Conservation (phyloP, 257 asterid species). For the Asclepias syriaca region DNA sequence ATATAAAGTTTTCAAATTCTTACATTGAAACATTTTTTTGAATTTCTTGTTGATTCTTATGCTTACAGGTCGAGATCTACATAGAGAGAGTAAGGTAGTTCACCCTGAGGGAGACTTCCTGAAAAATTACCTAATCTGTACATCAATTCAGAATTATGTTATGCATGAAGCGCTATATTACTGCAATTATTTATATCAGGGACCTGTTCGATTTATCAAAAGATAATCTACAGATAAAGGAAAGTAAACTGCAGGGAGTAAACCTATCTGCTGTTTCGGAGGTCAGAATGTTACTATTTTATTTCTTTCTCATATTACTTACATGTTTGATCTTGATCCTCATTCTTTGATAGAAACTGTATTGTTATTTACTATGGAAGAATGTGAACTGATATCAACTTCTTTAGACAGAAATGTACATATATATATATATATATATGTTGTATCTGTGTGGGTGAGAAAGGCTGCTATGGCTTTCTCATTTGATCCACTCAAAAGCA, state of each 20-base stretch:
- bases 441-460: neutral
- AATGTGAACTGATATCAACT: neutral
- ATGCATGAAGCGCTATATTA: neutral
- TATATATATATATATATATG: too few relatives aligned
- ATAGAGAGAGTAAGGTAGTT: conserved; percentile 88
- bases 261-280: conserved; percentile 66
- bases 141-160: neutral
- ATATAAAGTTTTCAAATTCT: neutral
- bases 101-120: conserved; percentile 10
- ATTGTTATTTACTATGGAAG: neutral
- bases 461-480: neutral
- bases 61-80: conserved; percentile 73
- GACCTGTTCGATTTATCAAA: conserved; percentile 80
- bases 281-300: conserved; percentile 20
- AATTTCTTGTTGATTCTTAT: conserved; percentile 16
- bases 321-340: neutral
- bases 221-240: conserved; percentile 76
- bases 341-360: neutral
- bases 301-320: neutral
- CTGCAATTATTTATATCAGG: conserved; percentile 30
- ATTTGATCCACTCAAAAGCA: conserved; percentile 4
- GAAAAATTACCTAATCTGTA: conserved; percentile 15
- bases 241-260: conserved; percentile 59
- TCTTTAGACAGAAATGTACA: neutral
- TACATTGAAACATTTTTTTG: neutral